These are phyloP conservation scores for Ceratonia siliqua DNA, from an alignment of 306 rosid species.

Conservation along the genomic window DNA sequence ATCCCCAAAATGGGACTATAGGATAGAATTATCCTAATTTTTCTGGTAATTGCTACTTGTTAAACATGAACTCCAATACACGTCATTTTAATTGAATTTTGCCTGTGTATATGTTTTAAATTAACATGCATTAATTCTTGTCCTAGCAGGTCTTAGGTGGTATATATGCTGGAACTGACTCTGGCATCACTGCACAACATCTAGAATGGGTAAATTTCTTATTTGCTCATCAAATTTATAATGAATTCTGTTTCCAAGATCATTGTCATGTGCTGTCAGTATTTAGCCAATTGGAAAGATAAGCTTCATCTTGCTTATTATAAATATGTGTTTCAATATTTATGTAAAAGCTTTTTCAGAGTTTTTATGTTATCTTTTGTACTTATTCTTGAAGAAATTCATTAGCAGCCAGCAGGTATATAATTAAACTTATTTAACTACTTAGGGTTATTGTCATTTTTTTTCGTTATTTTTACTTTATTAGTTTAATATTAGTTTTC, in stretches of 20 bases:
- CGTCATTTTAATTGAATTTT: conserved; percentile 12
- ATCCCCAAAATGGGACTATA: no score
- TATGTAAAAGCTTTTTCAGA: conserved; percentile 8
- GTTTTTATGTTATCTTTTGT: not conserved
- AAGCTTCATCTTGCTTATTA: not conserved
- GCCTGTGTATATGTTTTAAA: conserved; percentile 5
- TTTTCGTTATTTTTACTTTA: not conserved
- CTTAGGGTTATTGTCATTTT: not conserved
- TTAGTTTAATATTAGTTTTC: not conserved
- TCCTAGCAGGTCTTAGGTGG: conserved; percentile 79
- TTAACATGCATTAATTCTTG: conserved; percentile 8
- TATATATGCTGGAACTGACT: conserved; percentile 77
- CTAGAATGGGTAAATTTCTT: conserved; percentile 75
- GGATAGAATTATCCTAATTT: no score
- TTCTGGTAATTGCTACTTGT: no score
- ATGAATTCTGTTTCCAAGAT: not conserved
- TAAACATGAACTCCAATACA: conserved; percentile 11
- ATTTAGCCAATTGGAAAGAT: conserved; percentile 4
- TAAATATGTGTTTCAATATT: conserved; percentile 5
- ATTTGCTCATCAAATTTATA: conserved; percentile 9
- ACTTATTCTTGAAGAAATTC: conserved; percentile 23
- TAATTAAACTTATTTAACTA: conserved; percentile 12
- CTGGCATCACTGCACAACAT: conserved; percentile 95
- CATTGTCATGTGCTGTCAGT: not conserved
- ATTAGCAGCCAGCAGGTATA: not conserved